Conservation (phyloP, 768 basidiomycete species). For the Macrolepiota albuminosa region DNA sequence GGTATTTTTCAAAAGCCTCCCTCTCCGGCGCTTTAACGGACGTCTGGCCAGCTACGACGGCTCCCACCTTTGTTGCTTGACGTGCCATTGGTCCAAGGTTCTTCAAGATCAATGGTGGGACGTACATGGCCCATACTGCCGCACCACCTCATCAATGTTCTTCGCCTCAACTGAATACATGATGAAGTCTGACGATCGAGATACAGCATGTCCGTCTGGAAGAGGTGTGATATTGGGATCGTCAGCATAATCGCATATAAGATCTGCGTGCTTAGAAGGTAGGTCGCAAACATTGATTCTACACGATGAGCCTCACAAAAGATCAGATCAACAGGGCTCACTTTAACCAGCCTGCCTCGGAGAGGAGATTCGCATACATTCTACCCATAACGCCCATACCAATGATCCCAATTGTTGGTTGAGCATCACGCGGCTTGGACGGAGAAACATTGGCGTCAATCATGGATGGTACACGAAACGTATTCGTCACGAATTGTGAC, state of each 20-base stretch:
- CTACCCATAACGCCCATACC: slow-evolving; percentile 98
- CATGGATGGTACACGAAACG: background rate
- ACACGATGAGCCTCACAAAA: background rate
- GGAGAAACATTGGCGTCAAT: slow-evolving; percentile 27
- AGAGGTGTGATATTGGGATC: slow-evolving; percentile 62
- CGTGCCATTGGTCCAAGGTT: slow-evolving; percentile 3
- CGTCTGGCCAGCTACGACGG: slow-evolving; percentile 93
- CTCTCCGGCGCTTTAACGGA: slow-evolving; percentile 95
- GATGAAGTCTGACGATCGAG: slow-evolving; percentile 88
- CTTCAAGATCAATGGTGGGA: slow-evolving; percentile 9
- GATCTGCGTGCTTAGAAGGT: slow-evolving; percentile 63
- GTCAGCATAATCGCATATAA: slow-evolving; percentile 51
- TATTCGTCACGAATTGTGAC: background rate
- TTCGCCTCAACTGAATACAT: slow-evolving; percentile 96
- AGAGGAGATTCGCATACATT: slow-evolving; percentile 85
- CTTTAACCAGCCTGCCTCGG: slow-evolving; percentile 86
- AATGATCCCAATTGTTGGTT: slow-evolving; percentile 85
- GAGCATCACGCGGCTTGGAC: slow-evolving; percentile 30
- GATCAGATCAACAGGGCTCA: slow-evolving; percentile 24
- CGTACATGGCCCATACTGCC: slow-evolving; percentile 88
- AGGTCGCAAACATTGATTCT: slow-evolving; percentile 21
- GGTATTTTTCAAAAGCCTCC: slow-evolving; percentile 80
- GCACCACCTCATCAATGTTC: slow-evolving; percentile 77
- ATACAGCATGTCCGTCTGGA: slow-evolving; percentile 81
- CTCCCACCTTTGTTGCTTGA: slow-evolving; percentile 85